These are phyloP conservation scores for Magnaporthales sp. DNA, from an alignment of 2,329 filamentous ascomycete genomes.

Conservation along the genomic window DNA sequence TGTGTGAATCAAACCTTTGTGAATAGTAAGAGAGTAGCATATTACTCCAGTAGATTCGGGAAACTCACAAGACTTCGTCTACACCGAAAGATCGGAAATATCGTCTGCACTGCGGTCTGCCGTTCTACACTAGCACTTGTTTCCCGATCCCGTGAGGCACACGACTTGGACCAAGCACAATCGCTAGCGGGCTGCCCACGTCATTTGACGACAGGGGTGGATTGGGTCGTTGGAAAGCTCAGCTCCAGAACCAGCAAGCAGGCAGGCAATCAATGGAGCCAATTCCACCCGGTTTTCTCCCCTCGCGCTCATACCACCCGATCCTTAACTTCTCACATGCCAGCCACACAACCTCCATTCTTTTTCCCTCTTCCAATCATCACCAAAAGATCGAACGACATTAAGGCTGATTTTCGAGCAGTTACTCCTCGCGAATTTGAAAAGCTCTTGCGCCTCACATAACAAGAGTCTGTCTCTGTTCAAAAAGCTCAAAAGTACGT, in stretches of 20 bases:
- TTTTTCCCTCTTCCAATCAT: neutral
- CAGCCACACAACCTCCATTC: neutral
- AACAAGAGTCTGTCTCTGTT: neutral
- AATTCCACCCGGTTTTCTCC: neutral
- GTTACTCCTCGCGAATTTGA: neutral
- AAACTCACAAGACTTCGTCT: neutral
- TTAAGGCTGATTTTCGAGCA: neutral
- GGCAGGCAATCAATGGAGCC: neutral
- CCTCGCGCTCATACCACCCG: neutral
- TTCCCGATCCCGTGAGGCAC: neutral
- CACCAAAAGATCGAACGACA: neutral
- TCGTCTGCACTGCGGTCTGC: neutral
- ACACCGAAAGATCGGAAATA: neutral
- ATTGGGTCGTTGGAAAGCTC: neutral
- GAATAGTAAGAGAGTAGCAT: neutral
- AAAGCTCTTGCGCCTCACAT: neutral
- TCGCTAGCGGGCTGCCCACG: neutral
- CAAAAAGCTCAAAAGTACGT: slow-evolving; percentile 2
- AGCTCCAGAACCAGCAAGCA: neutral
- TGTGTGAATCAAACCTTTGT: neutral
- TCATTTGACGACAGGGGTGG: slow-evolving; percentile 7
- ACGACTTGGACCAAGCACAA: neutral
- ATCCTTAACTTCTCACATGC: neutral
- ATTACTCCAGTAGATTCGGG: neutral
- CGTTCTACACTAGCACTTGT: neutral